A percentile compares a stretch with the other conserved stretches of the same genome.
Evolutionary conservation across 2,329 filamentous ascomycete genomes (phyloP).

Genomic region (Sarocladium oryzae): DNA sequence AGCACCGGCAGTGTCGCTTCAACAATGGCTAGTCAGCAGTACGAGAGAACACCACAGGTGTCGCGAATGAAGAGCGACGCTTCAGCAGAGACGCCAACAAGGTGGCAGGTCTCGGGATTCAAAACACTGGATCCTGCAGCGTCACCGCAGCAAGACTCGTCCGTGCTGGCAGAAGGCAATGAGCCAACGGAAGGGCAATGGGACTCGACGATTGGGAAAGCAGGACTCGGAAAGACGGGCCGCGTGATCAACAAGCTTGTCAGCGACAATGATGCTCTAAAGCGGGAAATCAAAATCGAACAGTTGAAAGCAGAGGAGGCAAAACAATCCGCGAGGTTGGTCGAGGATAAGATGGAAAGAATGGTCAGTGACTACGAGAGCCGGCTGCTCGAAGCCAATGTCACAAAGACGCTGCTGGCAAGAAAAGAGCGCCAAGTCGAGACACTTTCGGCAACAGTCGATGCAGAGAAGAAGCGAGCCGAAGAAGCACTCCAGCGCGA

Average conservation of each 20-base stretch:
- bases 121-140: slow-evolving; percentile 10
- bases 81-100: slow-evolving; percentile 20
- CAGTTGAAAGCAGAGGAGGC: slow-evolving; percentile 61
- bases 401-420: slow-evolving; percentile 64
- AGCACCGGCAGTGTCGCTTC: slow-evolving; percentile 46
- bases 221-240: slow-evolving; percentile 66
- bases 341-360: slow-evolving; percentile 66
- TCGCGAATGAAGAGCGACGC: slow-evolving; percentile 30
- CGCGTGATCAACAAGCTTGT: slow-evolving; percentile 76
- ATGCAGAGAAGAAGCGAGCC: slow-evolving; percentile 57
- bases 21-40: slow-evolving; percentile 27
- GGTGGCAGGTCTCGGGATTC: slow-evolving; percentile 22
- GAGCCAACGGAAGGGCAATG: slow-evolving; percentile 37
- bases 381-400: slow-evolving; percentile 60
- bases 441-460: slow-evolving; percentile 56
- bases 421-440: slow-evolving; percentile 71
- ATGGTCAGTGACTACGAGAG: slow-evolving; percentile 63
- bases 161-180: slow-evolving; percentile 24
- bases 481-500: slow-evolving; percentile 54
- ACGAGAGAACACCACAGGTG: slow-evolving; percentile 25
- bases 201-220: slow-evolving; percentile 64
- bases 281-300: slow-evolving; percentile 65
- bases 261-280: slow-evolving; percentile 71
- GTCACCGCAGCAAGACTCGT: slow-evolving; percentile 18
- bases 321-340: slow-evolving; percentile 58